Conservation (phyloP, 2,329 filamentous ascomycete species). For the Fusarium sp. region DNA sequence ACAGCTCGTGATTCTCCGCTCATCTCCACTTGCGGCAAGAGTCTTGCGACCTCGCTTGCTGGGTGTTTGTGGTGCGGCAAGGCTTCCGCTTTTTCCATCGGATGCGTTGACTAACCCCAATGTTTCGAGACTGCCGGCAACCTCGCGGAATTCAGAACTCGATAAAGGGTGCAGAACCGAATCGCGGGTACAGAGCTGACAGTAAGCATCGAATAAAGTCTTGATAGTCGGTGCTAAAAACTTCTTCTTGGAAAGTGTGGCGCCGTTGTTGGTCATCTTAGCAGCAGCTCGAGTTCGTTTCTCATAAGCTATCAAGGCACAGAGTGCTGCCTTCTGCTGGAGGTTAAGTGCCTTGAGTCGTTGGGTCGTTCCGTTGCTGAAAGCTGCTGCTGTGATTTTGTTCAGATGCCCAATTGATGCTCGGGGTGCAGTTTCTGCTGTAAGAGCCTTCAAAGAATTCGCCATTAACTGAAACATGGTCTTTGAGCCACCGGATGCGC, state of each 20-base stretch:
- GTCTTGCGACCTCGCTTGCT: slow-evolving; percentile 71
- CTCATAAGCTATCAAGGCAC: slow-evolving; percentile 86
- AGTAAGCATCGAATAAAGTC: slow-evolving; percentile 84
- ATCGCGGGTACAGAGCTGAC: slow-evolving; percentile 81
- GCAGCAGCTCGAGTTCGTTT: slow-evolving; percentile 67
- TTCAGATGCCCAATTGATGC: slow-evolving; percentile 92
- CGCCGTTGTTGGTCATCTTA: slow-evolving; percentile 50
- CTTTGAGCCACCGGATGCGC: slow-evolving; percentile 55
- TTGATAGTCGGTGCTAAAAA: slow-evolving; percentile 80
- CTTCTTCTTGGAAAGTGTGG: slow-evolving; percentile 68
- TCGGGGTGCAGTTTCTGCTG: slow-evolving; percentile 81
- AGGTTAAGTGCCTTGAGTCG: slow-evolving; percentile 88
- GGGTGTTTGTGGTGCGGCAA: slow-evolving; percentile 71
- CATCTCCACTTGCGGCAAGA: slow-evolving; percentile 67
- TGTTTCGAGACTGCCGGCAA: slow-evolving; percentile 88
- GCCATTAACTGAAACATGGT: slow-evolving; percentile 59
- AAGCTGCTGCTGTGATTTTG: slow-evolving; percentile 86
- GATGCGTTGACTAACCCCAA: slow-evolving; percentile 78
- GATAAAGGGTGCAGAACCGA: slow-evolving; percentile 90
- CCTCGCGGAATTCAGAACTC: slow-evolving; percentile 91
- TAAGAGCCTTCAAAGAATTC: slow-evolving; percentile 68
- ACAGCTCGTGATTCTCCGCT: slow-evolving; percentile 79
- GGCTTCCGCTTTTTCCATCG: slow-evolving; percentile 74
- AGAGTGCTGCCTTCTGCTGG: slow-evolving; percentile 95
- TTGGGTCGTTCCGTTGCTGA: slow-evolving; percentile 87